Base-by-base conservation (phyloP, 2,329 filamentous ascomycete genomes). In the Colletotrichum zoysiae region DNA sequence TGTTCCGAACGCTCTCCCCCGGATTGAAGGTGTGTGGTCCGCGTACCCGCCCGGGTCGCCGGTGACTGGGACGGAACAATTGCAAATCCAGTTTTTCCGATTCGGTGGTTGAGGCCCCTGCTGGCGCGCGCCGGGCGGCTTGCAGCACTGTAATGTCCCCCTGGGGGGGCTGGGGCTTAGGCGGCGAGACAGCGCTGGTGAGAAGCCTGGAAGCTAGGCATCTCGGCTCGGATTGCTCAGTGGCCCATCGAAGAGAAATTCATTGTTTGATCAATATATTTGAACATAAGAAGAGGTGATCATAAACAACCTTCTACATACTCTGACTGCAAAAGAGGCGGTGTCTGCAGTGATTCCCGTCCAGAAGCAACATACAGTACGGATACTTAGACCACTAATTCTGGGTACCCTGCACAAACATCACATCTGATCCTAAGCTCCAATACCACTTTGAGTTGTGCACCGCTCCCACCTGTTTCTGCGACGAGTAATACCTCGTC, bases 71-170 rank as follows among this genome's bases (percentile, higher is more conserved):
- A 5, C 70, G 70, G 70, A 72, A 72, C 44, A 72, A 72, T 72
- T 70, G 65, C 51, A 72, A 70, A 72, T 72, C 66, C 44, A 65
- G 70, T 72, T 72, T 70, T 65, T 72, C 70, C 70, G 70, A 72
- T 70, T 70, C 66, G 70, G 55, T 57, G 40, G 46, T 26, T 16
- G 26, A 50, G 38, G 1, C 20, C 33, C 16, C 30, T 23, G 48
- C 44, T 1, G 65, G 48, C 16, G 30, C 35, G 35, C 35, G 35
- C 35, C 2, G 35, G 35, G 9, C 35, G 30, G 40, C 20, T 61
- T 50, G 14, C 5, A 50, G 42, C 42, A 26, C 30, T 50, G 26
- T 23, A 16, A 23, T 42, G 58, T 12, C 20, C 59, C 26, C 26
- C 40, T 60, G 57, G 20, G 33, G 33, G 23, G 48, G 23, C 23